Base-by-base conservation (phyloP, 2,329 filamentous ascomycete species). In the Leptographium procerum region DNA sequence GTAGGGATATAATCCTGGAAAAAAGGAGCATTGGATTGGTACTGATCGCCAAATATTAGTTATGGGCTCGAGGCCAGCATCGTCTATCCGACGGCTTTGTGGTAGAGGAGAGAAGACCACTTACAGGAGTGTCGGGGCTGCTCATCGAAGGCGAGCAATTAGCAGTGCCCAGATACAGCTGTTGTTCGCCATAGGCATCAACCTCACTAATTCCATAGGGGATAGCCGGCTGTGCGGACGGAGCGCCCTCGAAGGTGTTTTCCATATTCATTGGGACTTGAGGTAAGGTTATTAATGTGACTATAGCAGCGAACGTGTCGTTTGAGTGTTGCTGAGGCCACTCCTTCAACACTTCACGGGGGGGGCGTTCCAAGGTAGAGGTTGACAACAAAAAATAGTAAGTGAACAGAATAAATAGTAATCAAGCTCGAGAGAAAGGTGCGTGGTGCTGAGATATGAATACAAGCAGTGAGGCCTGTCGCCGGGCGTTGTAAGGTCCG, bases 51-150 rank as follows among this genome's bases (percentile, higher is more conserved):
- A n/a, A n/a, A 36, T 14, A 31, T 50, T 16, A 52, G 51, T n/a
- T 31, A 4, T 7, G 16, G 19, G 7, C n/a, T 13, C n/a, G 11
- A 26, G n/a, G 2, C 31, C 1, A 16, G 3, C 5, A 29, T 1
- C 33, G 8, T 11, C 45, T 3, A 13, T 13, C 14, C 22, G 6
- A 9, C 7, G 13, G 47, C 24, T 13, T 16, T 43, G 36, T 43
- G 36, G 10, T 33, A 10, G 31, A 19, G 7, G 4, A 28, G 19
- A 10, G 31, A 19, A 7, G 4, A 28, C 7, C 28, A 54, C 70
- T 60, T 66, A 74, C 72, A 34, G 67, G 65, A 56, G 71, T 72
- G 52, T 69, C 68, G 60, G 71, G 69, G 63, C 72, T 73, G 63
- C 72, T 73, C 52, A 72, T 70, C 4, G 69, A 69, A 50, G 69